These are phyloP conservation scores for Carex kokanica DNA, from an alignment of 176 grass and related monocot genomes.

Conservation along the genomic window DNA sequence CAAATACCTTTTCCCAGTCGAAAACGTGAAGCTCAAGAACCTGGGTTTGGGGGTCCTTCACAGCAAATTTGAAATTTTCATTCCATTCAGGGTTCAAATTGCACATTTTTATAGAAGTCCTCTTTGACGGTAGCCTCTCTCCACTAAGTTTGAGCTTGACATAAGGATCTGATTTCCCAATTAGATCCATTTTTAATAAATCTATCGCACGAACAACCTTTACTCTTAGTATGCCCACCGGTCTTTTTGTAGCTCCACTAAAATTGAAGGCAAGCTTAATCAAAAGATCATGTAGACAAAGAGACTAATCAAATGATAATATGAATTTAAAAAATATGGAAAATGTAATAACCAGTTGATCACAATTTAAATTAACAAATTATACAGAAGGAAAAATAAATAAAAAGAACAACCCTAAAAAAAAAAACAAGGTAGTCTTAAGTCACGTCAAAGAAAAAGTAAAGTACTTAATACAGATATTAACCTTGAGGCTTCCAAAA, in stretches of 20 bases:
- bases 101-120: constrained; percentile 88
- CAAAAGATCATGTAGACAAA: background rate
- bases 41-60: constrained; percentile 89
- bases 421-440: background rate
- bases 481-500: constrained; percentile 85
- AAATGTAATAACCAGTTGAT: background rate
- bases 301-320: background rate
- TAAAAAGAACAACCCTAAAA: background rate
- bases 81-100: constrained; percentile 96
- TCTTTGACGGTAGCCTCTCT: constrained; percentile 70
- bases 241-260: constrained; percentile 81
- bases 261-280: constrained; percentile 22
- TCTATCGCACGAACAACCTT: constrained; percentile 75
- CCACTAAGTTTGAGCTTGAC: constrained; percentile 87
- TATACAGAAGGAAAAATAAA: background rate
- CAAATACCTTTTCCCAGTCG: constrained; percentile 96
- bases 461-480: constrained; percentile 15
- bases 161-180: constrained; percentile 98
- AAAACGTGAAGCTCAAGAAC: constrained; percentile 90
- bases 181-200: constrained; percentile 94
- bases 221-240: constrained; percentile 81
- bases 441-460: background rate
- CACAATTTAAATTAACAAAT: background rate
- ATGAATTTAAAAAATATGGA: background rate
- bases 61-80: constrained; percentile 85